A percentile compares a stretch with the other conserved stretches of the same genome.
phyloP scores from a whole-genome alignment of 2,329 filamentous ascomycete genomes.

The Penicillium sp. region DNA sequence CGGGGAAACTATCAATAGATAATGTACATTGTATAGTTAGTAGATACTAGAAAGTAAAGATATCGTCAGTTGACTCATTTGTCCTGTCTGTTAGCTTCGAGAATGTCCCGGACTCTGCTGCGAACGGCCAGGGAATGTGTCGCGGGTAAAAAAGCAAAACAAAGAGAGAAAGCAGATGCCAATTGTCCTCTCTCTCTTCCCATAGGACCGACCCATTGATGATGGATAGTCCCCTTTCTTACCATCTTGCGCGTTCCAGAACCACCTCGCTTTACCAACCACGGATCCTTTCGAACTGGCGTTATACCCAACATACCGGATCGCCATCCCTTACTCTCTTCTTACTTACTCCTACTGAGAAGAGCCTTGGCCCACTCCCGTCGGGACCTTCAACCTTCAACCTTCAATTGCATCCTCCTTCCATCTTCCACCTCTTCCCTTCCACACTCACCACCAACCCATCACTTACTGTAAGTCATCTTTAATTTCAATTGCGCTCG shows the following conservation, averaged over 20 bases:
- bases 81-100: neutral
- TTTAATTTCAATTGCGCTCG: neutral
- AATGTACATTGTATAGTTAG: neutral
- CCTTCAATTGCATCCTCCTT: conserved; percentile 15
- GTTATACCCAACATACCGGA: conserved; percentile 20
- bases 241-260: conserved; percentile 16
- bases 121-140: conserved; percentile 15
- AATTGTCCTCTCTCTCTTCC: conserved; percentile 4
- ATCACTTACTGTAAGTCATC: conserved; percentile 15
- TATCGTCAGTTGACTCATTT: neutral
- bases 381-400: conserved; percentile 13
- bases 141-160: neutral
- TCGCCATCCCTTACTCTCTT: conserved; percentile 21
- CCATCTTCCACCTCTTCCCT: conserved; percentile 11
- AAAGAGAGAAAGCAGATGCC: conserved; percentile 5
- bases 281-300: conserved; percentile 18
- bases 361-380: conserved; percentile 27
- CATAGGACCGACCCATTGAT: neutral
- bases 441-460: neutral
- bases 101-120: conserved; percentile 1
- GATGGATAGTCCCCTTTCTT: conserved; percentile 2
- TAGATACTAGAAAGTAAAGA: too few relatives aligned
- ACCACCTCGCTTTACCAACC: conserved; percentile 18
- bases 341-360: neutral
- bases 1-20: neutral